Evolutionary conservation across 2,329 filamentous ascomycete species (phyloP).

Genomic region (Drechslera avenae): DNA sequence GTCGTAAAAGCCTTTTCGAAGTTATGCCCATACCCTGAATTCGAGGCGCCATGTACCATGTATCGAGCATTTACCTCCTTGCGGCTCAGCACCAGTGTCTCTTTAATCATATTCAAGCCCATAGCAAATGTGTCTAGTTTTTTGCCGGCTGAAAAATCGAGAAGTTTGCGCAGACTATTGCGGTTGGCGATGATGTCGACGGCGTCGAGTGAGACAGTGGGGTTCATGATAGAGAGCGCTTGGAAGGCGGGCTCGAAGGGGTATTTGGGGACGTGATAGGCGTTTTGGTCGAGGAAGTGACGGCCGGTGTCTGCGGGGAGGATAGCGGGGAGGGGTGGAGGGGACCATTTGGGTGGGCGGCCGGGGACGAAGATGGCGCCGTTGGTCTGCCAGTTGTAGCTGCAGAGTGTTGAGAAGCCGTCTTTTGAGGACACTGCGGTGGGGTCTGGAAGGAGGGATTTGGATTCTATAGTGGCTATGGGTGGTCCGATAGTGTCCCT

Average conservation of each 20-base stretch:
- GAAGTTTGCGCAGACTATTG: constrained; percentile 25
- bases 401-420: constrained; percentile 25
- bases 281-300: constrained; percentile 36
- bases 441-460: constrained; percentile 6
- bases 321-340: constrained; percentile 16
- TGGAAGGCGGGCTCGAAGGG: constrained; percentile 35
- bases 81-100: constrained; percentile 43
- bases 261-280: constrained; percentile 29
- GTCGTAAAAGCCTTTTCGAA: constrained; percentile 40
- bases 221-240: constrained; percentile 22
- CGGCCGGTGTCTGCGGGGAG: constrained; percentile 14
- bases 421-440: constrained; percentile 14
- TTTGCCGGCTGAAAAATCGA: constrained; percentile 26
- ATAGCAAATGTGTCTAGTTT: constrained; percentile 36
- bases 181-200: constrained; percentile 27
- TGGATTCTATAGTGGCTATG: constrained; percentile 14
- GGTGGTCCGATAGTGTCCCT: constrained; percentile 9
- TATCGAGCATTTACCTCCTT: constrained; percentile 26
- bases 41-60: constrained; percentile 17
- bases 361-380: constrained; percentile 24
- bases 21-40: constrained; percentile 37
- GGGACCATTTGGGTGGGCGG: constrained; percentile 26
- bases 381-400: constrained; percentile 29
- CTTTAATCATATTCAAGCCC: constrained; percentile 38
- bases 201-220: constrained; percentile 11